These are phyloP conservation scores for Tuber indicum DNA, from an alignment of 495 filamentous ascomycete species.

Conservation along the genomic window DNA sequence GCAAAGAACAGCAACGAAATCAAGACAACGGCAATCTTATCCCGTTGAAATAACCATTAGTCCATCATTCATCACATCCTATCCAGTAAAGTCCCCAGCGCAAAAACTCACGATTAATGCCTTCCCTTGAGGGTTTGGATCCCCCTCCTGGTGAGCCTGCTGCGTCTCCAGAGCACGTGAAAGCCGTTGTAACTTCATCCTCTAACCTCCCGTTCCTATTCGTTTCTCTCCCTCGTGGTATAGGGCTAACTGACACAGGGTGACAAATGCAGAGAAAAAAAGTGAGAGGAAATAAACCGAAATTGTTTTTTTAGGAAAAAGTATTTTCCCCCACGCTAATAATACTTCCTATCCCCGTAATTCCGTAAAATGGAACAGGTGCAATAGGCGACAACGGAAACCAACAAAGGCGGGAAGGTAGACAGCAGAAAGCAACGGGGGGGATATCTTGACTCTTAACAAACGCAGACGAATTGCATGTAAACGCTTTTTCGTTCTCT, in stretches of 20 bases:
- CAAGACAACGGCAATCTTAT: slow-evolving; percentile 36
- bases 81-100: background rate
- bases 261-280: background rate
- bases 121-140: slow-evolving; percentile 16
- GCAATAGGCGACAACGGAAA: background rate
- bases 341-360: background rate
- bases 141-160: background rate
- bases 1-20: slow-evolving; percentile 35
- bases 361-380: background rate
- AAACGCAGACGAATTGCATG: background rate
- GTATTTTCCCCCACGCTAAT: background rate
- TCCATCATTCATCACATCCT: background rate
- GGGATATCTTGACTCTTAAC: background rate
- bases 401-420: background rate
- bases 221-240: background rate
- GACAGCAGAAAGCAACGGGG: background rate
- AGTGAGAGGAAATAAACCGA: background rate
- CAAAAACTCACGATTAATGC: slow-evolving; percentile 26
- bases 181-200: slow-evolving; percentile 1
- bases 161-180: background rate
- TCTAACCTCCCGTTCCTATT: background rate
- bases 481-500: background rate
- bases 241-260: background rate
- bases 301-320: background rate
- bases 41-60: background rate